These are phyloP conservation scores for Pyrus bretschneideri DNA, from an alignment of 306 rosid genomes.

Conservation along the genomic window DNA sequence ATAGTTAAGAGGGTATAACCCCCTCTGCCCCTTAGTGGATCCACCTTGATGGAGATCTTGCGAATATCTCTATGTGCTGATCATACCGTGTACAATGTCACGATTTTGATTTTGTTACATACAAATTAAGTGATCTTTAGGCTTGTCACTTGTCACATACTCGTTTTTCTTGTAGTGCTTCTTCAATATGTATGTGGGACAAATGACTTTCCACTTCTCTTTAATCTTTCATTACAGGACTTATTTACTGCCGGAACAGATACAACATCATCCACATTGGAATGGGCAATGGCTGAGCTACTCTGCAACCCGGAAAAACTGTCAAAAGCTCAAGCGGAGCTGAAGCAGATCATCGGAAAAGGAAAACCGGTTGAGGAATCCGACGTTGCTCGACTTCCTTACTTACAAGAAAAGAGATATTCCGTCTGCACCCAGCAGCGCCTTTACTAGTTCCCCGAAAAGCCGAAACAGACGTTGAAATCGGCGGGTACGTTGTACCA, in stretches of 20 bases:
- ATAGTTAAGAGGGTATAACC: no score
- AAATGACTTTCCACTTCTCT: neutral
- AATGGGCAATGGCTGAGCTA: neutral
- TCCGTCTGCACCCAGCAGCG: conserved; percentile 1
- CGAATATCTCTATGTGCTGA: no score
- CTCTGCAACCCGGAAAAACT: neutral
- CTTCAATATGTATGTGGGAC: neutral
- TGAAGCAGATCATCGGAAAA: neutral
- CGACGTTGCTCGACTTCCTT: conserved; percentile 2
- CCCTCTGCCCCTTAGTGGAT: no score
- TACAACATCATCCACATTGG: neutral
- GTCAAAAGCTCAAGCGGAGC: neutral
- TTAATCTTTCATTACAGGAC: neutral
- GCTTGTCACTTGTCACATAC: neutral
- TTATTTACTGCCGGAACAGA: conserved; percentile 10
- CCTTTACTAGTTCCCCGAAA: neutral
- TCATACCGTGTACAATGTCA: no score
- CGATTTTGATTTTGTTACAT: neutral
- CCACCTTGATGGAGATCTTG: neutral
- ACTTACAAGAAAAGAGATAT: conserved; percentile 15
- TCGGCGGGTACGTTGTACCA: neutral
- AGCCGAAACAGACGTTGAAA: conserved; percentile 6
- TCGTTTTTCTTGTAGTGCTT: neutral
- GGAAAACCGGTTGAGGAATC: conserved; percentile 1
- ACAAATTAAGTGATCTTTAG: neutral